Evolutionary conservation across 495 filamentous ascomycete species (phyloP), one percentile per base, ranked within the genome.

Genomic region (Tuber magnatum): DNA sequence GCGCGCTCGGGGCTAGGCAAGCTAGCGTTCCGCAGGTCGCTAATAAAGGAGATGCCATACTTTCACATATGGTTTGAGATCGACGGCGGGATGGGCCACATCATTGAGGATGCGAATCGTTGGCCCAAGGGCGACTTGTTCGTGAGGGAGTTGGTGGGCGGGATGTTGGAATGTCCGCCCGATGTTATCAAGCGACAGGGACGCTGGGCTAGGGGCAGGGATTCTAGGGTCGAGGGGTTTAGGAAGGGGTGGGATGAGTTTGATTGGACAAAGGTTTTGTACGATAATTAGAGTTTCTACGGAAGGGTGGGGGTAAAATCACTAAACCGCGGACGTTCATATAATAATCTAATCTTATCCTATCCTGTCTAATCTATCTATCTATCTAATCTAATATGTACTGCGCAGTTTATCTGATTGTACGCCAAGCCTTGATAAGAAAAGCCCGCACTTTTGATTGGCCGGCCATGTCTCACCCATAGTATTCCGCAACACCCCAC

Each of bases 21-120:
- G 82, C 82, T 86, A 74, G 94, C 95, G 68, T 98, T 99, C 84
- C 88, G 95, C 4, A 86, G 90, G 69, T 90, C 88, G 3, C 84
- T 99, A 44, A 93, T 91, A 39, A 97, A 97, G 86, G 95, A 99
- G 85, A 97, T 97, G 94, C 95, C 95, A 39, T 99, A 99, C 83
- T 98, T 99, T 84, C 95, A 99, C 78, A 94, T 93, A 24, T 99
- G 94, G 94, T 97, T 98, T 82, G 88, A 90, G 75, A 84, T 99
- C 10, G 93, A 98, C 82, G 96, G 96, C 7, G 95, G 95, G 3
- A 82, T 99, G 73, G 95, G 93, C 0, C 95, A 99, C 82, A 87
- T 99, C 42, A 91, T 99, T 16, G 95, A 99, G 84, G 93, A 98
- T 81, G 86, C 88, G 65, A 88, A 90, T 74, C 86, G 90, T 73